Base-by-base conservation (phyloP, 2,329 filamentous ascomycete species). In the Alternaria viburni region DNA sequence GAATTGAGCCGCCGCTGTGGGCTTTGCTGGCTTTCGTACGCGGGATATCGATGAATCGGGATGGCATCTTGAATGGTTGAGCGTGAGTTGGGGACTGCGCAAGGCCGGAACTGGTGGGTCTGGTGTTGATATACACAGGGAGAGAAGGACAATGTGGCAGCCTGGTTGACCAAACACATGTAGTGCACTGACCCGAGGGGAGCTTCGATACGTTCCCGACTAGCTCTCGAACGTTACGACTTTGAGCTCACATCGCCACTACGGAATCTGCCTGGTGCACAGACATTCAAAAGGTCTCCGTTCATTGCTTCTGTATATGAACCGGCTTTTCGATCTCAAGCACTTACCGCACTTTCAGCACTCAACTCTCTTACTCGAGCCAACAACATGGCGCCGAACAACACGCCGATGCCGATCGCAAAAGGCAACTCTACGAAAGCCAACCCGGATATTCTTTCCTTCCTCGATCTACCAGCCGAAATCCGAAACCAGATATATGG, bases 81-180 rank as follows among this genome's bases (percentile, higher is more conserved):
- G 43, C 0, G 19, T 45, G 21, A 21, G 17, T 45, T 23, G 11
- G 1, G 0, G 0, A 19, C 3, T 21, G 3, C 0, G 19, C 11
- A 0, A 36, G 32, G n/a, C 15, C 0, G 32, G 17, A 8, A 0
- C 0, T 21, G 21, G 2, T 1, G 17, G 12, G 0, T 11, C 17
- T 21, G 19, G 11, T 9, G 0, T 9, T 45, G 1, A 45, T 2
- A 45, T 45, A 0, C 17, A 0, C 17, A 1, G 23, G 3, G 17
- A 1, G 19, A 21, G 43, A 44, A 45, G 23, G 19, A 45, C 5
- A 45, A 0, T 1, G 43, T 19, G 19, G 43, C 17, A 45, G 19
- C 21, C 43, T 45, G 17, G 1, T 21, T 21, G 19, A 45, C 6
- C 12, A 45, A 45, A 0, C 43, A 23, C 0, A 0, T 21, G 17